Base-by-base conservation (phyloP, 768 basidiomycete genomes). In the Boletus subparvulus region DNA sequence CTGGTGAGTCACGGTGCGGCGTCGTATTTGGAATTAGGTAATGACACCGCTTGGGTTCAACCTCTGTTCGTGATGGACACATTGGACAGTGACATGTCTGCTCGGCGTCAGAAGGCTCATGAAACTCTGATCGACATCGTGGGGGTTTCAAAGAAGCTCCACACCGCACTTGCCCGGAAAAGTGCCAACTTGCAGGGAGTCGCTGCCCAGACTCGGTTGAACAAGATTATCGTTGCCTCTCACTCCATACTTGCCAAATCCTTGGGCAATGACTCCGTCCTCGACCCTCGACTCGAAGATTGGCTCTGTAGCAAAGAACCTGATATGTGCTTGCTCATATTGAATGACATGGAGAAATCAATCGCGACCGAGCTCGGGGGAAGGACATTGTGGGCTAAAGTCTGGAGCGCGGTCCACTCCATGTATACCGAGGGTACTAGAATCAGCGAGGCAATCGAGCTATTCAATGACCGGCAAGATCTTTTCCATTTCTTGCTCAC, bases 11-110 rank as follows among this genome's bases (percentile, higher is more conserved):
- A n/a, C n/a, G n/a, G n/a, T n/a, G n/a, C n/a, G n/a, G n/a, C n/a
- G n/a, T n/a, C n/a, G n/a, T n/a, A n/a, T n/a, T 35, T 41, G 9
- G 16, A 37, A 55, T 60, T 60, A 63, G 49, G 61, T 61, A 61
- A 54, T 40, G 11, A 21, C 32, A 9, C n/a, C 13, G 28, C 26
- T 26, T 1, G 28, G n/a, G n/a, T n/a, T n/a, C n/a, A 35, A 33
- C 30, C 7, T 21, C 28, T 26, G 13, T 43, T n/a, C n/a, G 11
- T 30, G 6, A 13, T 32, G 30, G 30, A 32, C 30, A 32, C 30
- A 30, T 8, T 35, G 13, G 35, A 26, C 10, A 39, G 1, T 8
- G 19, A 40, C 37, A 11, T 6, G 26, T 28, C 26, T 24, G 8
- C 14, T 41, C 47, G 17, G 11, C 42, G 26, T 16, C 26, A 21